These are phyloP conservation scores for Solanum tacnaense DNA, from an alignment of 257 asterid genomes.

Conservation along the genomic window DNA sequence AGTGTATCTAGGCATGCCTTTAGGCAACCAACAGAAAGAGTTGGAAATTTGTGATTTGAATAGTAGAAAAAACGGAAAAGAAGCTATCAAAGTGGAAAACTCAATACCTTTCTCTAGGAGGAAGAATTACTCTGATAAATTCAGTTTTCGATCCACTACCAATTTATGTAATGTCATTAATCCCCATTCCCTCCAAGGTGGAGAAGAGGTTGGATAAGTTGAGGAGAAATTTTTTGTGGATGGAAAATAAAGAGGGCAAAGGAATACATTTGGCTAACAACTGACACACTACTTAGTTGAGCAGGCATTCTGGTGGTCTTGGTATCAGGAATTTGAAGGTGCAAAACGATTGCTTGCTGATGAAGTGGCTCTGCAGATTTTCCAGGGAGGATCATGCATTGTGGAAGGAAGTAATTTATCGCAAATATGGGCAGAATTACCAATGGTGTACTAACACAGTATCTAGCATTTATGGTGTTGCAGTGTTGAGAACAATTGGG, in stretches of 20 bases:
- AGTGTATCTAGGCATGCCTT: not conserved
- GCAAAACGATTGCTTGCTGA: not conserved
- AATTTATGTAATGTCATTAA: not conserved
- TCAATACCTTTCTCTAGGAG: not conserved
- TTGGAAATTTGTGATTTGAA: not conserved
- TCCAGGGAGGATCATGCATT: not conserved
- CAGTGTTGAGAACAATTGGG: not conserved
- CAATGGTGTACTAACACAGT: not conserved
- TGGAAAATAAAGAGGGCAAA: not conserved
- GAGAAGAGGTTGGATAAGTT: not conserved
- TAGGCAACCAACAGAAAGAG: not conserved
- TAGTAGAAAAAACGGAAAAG: not conserved
- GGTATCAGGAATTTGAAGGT: not conserved
- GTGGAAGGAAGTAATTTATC: not conserved
- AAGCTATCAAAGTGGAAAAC: not conserved
- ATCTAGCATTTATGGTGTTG: not conserved
- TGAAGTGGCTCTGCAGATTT: not conserved
- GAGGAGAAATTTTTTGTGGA: not conserved
- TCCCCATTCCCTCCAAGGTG: not conserved
- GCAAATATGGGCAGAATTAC: not conserved
- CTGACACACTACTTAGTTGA: not conserved
- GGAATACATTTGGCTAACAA: not conserved
- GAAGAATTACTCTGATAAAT: not conserved
- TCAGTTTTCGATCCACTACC: not conserved
- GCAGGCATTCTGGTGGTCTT: not conserved